Base-by-base conservation (phyloP, 805 yeast genomes). In the Brettanomyces sp. region DNA sequence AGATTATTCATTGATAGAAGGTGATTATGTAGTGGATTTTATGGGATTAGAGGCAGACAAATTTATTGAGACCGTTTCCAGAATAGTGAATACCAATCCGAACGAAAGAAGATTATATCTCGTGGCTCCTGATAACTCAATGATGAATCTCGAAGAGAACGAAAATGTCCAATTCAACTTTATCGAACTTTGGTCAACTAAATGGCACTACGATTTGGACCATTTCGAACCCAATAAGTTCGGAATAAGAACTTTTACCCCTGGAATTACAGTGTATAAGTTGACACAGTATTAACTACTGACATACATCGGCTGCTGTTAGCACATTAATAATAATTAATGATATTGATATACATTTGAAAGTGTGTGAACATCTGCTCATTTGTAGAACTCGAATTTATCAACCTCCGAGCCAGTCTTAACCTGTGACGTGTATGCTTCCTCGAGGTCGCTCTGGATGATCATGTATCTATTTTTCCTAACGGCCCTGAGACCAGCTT, bases 401-500 rank as follows among this genome's bases (percentile, higher is more conserved):
- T 93, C 99, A 54, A 85, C 95, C 65, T 95, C 99, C 54, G 81
- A 79, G 47, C 95, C 95, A 3, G 95, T 77, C 74, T 93, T 93
- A 53, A 95, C 99, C 74, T 93, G 99, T 36, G 95, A 70, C 46
- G 95, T 85, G 70, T 93, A 93, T 5, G 99, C 99, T 70, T 93
- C 99, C 65, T 93, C 99, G 63, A 93, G 73, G 70, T 93, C 99
- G 62, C 83, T 82, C 69, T 93, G 98, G 60, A 95, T 73, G 54
- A 93, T 95, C 67, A 93, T 95, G 65, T 95, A 93, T 69, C 99
- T 79, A 67, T 93, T 93, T 72, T 91, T 93, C 72, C 99, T 85
- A 41, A 93, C 98, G 2, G 99, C 99, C 56, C 99, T 80, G 56
- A 93, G 76, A 55, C 99, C 99, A 28, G 99, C 99, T 69, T 95